Conservation (phyloP, 179 eudicot genomes). For the Nepenthes alata region DNA sequence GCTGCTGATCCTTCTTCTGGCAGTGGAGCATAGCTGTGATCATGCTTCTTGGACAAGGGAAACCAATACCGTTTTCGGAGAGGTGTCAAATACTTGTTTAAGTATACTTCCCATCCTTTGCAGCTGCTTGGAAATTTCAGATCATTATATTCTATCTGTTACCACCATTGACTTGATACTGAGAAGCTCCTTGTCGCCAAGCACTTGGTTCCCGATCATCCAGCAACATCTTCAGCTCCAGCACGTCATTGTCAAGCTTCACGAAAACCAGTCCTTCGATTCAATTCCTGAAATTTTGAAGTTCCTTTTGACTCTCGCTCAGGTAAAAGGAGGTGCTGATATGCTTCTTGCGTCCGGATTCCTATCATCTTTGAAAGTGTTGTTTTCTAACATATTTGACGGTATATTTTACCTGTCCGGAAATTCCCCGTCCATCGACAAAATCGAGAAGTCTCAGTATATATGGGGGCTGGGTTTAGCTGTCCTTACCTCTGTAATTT, state of each 20-base stretch:
- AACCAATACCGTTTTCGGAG: conserved; percentile 24
- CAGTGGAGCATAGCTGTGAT: conserved; percentile 26
- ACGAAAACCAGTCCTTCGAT: conserved; percentile 24
- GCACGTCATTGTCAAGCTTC: conserved; percentile 54
- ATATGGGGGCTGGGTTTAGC: conserved; percentile 81
- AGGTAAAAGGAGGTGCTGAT: conserved; percentile 63
- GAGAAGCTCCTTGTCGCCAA: conserved; percentile 43
- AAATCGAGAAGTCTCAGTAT: conserved; percentile 39
- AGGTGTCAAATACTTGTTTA: conserved; percentile 49
- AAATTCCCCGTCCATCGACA: conserved; percentile 16
- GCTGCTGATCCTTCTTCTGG: conserved; percentile 37
- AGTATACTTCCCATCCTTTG: conserved; percentile 75
- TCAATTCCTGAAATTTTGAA: conserved; percentile 46
- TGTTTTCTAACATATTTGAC: conserved; percentile 42
- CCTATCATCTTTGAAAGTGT: conserved; percentile 38
- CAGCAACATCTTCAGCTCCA: conserved; percentile 63
- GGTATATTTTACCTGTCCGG: conserved; percentile 23
- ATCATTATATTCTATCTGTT: conserved; percentile 49
- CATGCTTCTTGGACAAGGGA: conserved; percentile 15
- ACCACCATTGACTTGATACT: conserved; percentile 51
- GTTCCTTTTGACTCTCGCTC: conserved; percentile 75
- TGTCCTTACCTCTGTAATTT: conserved; percentile 59
- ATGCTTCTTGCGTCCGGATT: conserved; percentile 70
- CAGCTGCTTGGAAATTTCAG: conserved; percentile 43
- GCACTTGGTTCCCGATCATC: conserved; percentile 72